Evolutionary conservation across 257 asterid genomes (phyloP), one percentile per base, ranked within the genome.

Genomic region (Salvia miltiorrhiza): DNA sequence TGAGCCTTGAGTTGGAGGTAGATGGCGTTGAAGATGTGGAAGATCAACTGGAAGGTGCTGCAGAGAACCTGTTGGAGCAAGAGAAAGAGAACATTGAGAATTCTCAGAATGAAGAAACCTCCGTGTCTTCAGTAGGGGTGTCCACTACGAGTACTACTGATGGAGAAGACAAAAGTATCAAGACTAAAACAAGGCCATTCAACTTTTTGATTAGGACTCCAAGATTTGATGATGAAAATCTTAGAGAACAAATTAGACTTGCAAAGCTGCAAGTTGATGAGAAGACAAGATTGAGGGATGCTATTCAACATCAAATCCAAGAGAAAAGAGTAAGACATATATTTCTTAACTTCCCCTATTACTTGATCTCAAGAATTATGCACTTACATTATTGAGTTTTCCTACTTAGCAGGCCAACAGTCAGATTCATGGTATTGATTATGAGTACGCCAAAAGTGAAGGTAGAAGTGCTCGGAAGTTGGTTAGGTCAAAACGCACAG

Each of bases 241-340:
- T 87, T 37, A 77, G 77, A 80, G 96, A 93, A 66, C 84, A 79
- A 68, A 85, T 88, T 65, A 83, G 68, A 67, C 79, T 76, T 37
- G 96, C 96, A 44, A 81, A 87, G 85, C 68, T 80, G 45, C 76
- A 79, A 65, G 85, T 90, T 72, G 93, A 89, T 40, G 97, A 93
- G 82, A 90, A 83, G 82, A 93, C 99, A 7, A 84, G 72, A 59
- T 71, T 73, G 61, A 82, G 96, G 84, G 96, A 89, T 72, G 83
- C 85, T 53, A 75, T 87, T 69, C 89, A 87, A 72, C 67, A 39
- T 70, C 87, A 88, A 77, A 85, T 89, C 72, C 92, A 85, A 72
- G 90, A 90, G 68, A 83, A 37, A 71, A 82, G 88, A 76, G 97
- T 93, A 78, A 72, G 87, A 28, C 71, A 20, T 50, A 17, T 28